phyloP scores from a whole-genome alignment of 352 stramenopile genomes.

The Plasmopara viticola region DNA sequence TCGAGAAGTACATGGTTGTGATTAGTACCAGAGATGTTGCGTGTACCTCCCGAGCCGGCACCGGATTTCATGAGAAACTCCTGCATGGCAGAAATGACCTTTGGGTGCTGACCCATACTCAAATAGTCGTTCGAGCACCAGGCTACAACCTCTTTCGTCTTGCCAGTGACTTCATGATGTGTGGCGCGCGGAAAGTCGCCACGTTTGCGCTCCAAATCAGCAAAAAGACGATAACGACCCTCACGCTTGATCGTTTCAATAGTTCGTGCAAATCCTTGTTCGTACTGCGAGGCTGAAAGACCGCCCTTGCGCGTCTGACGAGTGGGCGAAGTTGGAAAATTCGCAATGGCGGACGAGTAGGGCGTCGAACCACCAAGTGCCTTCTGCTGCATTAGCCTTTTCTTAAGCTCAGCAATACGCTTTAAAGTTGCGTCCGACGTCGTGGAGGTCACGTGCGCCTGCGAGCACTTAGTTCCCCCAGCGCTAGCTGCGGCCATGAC shows the following conservation, averaged over 20 bases:
- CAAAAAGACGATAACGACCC: constrained; percentile 84
- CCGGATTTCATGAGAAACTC: constrained; percentile 76
- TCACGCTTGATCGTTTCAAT: constrained; percentile 83
- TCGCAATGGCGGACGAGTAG: constrained; percentile 39
- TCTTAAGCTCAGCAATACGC: constrained; percentile 68
- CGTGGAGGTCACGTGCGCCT: constrained; percentile 52
- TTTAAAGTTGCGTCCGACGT: constrained; percentile 61
- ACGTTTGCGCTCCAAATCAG: constrained; percentile 81
- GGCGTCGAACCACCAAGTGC: constrained; percentile 19
- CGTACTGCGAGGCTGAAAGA: constrained; percentile 52
- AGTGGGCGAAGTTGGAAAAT: constrained; percentile 51
- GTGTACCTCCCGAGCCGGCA: constrained; percentile 76
- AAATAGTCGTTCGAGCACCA: constrained; percentile 91
- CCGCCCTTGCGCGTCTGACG: constrained; percentile 58
- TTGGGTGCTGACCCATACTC: constrained; percentile 86
- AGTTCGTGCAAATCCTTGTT: constrained; percentile 63
- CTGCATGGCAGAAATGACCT: constrained; percentile 80
- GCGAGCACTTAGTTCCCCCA: constrained; percentile 38
- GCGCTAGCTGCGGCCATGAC: constrained; percentile 57
- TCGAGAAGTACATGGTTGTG: constrained; percentile 88
- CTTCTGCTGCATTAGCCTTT: constrained; percentile 41
- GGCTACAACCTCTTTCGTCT: constrained; percentile 78
- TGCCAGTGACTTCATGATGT: constrained; percentile 59
- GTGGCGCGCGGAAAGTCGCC: constrained; percentile 77
- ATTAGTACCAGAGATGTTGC: constrained; percentile 89